Conservation (phyloP, 176 grass and related monocot genomes). For the Oryza glaberrima region DNA sequence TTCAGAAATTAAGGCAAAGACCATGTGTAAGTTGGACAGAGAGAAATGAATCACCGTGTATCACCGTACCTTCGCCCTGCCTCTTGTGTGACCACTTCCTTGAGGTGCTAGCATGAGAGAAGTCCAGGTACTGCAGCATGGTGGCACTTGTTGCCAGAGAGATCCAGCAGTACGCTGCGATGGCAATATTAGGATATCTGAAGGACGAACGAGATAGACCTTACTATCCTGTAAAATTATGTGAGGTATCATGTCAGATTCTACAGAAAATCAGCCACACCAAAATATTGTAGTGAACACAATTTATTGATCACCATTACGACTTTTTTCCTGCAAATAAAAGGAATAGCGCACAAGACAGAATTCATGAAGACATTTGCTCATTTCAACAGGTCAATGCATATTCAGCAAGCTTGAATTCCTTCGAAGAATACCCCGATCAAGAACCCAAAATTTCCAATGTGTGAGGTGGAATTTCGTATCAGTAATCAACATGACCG, state of each 20-base stretch:
- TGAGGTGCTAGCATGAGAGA: constrained; percentile 65
- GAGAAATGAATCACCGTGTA: constrained; percentile 32
- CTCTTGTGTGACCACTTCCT: constrained; percentile 67
- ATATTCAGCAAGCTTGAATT: background rate
- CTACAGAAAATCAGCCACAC: background rate
- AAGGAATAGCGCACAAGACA: background rate
- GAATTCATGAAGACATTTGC: background rate
- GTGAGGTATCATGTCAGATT: constrained; percentile 26
- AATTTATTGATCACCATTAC: background rate
- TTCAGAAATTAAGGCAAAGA: constrained; percentile 32
- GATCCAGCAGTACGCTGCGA: constrained; percentile 35
- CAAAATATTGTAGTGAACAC: background rate
- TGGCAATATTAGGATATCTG: constrained; percentile 36
- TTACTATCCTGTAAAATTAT: constrained; percentile 37
- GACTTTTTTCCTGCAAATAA: background rate
- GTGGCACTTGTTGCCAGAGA: constrained; percentile 12
- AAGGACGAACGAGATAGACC: background rate
- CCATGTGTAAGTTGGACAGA: background rate
- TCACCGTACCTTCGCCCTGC: constrained; percentile 61
- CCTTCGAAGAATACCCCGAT: background rate
- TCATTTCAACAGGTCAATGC: background rate
- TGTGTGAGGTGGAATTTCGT: background rate
- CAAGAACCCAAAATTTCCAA: background rate
- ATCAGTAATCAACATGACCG: background rate
- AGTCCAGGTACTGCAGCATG: constrained; percentile 93